Percentiles rank a stretch among this genome's conserved stretches.
phyloP scores from a whole-genome alignment of 2,329 filamentous ascomycete species.

The Teratosphaeria zuluensis region DNA sequence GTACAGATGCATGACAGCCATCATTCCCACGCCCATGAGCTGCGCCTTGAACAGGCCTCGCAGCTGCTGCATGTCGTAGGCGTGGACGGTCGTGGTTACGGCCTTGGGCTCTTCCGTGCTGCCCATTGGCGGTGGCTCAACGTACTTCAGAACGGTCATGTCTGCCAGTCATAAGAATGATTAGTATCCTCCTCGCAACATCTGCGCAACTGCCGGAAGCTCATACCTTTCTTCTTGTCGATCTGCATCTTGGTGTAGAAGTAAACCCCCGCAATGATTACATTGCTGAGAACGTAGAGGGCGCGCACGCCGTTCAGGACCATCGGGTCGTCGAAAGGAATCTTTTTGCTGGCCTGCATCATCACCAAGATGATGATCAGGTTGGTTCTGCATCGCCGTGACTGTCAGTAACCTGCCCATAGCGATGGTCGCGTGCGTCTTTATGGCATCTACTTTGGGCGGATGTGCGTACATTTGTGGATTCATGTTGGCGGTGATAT shows the following conservation, averaged over 20 bases:
- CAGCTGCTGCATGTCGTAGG: slow-evolving; percentile 84
- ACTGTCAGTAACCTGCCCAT: background rate
- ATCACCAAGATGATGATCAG: slow-evolving; percentile 90
- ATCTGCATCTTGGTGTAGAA: slow-evolving; percentile 76
- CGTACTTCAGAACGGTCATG: slow-evolving; percentile 95
- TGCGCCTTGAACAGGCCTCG: slow-evolving; percentile 79
- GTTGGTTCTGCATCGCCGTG: slow-evolving; percentile 58
- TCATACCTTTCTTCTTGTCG: slow-evolving; percentile 89
- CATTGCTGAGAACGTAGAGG: slow-evolving; percentile 59
- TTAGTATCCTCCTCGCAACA: slow-evolving; percentile 1
- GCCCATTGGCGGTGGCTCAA: slow-evolving; percentile 89
- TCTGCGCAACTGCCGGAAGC: background rate
- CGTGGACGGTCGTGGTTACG: slow-evolving; percentile 90
- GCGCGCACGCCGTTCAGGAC: slow-evolving; percentile 55
- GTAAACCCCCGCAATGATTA: slow-evolving; percentile 78
- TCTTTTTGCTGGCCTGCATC: slow-evolving; percentile 96
- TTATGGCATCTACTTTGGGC: background rate
- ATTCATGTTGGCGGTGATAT: slow-evolving; percentile 1
- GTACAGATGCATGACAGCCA: slow-evolving; percentile 97
- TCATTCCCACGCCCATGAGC: slow-evolving; percentile 95
- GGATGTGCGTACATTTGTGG: background rate
- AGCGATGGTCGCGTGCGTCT: background rate
- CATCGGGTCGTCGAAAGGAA: slow-evolving; percentile 84
- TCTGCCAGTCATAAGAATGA: slow-evolving; percentile 45
- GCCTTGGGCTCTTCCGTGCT: slow-evolving; percentile 91